Evolutionary conservation across 2,329 filamentous ascomycete genomes (phyloP), one percentile per base, ranked within the genome.

Genomic region (Aspergillus chevalieri): DNA sequence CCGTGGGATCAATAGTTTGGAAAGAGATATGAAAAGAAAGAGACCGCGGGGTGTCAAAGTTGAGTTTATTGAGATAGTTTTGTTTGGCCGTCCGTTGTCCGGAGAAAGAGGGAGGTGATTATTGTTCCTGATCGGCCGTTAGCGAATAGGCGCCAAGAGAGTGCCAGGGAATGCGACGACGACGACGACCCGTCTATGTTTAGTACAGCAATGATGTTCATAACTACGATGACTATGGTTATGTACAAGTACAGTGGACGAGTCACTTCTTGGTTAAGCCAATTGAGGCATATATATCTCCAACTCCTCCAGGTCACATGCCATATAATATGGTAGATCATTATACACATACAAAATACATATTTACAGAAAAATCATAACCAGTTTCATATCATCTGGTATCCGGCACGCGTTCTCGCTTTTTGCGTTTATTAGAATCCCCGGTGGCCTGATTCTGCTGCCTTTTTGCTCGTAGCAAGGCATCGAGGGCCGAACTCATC

Each of bases 401-500:
- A 30, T 30, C 4, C 10, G 4, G 10, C 10, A 30, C 26, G 26
- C 26, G 26, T 30, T 12, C 26, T 30, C 26, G 26, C 26, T 30
- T 30, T 10, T 12, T 30, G 26, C 10, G 26, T 4, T 12, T 30
- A 30, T 30, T 30, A 9, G 26, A 12, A 30, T 30, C 10, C 9
- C 26, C 10, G 4, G 10, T 30, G 9, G 26, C 9, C 26, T 10
- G 12, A 30, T 30, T 30, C 9, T 38, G 34, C 34, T 38, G 17
- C 14, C 9, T 41, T 12, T 30, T 30, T 30, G 26, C 38, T 21
- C 17, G 41, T 43, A 59, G 8, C 44, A 63, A 48, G 14, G 24
- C 38, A 50, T 55, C 48, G 39, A 59, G 30, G 9, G 53, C 36
- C 30, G 21, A 34, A 36, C 51, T 44, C 52, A 58, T 53, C 14